Conservation (phyloP, 148 eudicot genomes). For the Spergularia marina region DNA sequence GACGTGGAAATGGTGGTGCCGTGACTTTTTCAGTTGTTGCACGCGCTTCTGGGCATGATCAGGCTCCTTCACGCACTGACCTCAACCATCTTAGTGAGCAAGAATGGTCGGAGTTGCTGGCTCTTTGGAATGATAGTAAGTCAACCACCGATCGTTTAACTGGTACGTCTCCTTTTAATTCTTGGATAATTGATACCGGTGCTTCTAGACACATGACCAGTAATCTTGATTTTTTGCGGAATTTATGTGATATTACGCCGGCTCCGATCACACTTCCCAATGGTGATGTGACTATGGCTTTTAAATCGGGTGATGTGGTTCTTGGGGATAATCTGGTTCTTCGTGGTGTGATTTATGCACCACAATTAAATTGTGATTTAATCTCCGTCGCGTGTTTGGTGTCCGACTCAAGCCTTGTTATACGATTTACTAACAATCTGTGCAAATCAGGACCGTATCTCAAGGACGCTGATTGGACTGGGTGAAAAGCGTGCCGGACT, state of each 20-base stretch:
- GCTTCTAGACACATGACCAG: not conserved
- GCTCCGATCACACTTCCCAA: not conserved
- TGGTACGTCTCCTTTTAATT: not conserved
- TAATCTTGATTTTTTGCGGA: not conserved
- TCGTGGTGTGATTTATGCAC: not conserved
- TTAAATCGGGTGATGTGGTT: not conserved
- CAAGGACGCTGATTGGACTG: conserved; percentile 2
- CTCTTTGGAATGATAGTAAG: too few relatives aligned
- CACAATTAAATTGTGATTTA: not conserved
- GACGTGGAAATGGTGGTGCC: too few relatives aligned
- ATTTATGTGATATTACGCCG: not conserved
- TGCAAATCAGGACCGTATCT: not conserved
- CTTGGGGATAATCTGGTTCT: not conserved
- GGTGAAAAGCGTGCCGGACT: conserved; percentile 1
- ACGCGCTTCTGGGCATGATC: too few relatives aligned
- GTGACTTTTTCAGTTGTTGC: not conserved
- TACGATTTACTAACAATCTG: not conserved
- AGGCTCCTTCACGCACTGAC: not conserved
- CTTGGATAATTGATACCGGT: conserved; percentile 5
- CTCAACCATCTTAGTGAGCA: not conserved
- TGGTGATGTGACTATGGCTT: not conserved
- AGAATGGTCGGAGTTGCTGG: not conserved
- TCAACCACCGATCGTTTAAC: not conserved
- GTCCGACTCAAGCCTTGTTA: too few relatives aligned
- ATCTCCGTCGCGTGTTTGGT: not conserved